Evolutionary conservation across 163 green algal species (phyloP), one percentile per base, ranked within the genome.

Genomic region (Chlorella variabilis): DNA sequence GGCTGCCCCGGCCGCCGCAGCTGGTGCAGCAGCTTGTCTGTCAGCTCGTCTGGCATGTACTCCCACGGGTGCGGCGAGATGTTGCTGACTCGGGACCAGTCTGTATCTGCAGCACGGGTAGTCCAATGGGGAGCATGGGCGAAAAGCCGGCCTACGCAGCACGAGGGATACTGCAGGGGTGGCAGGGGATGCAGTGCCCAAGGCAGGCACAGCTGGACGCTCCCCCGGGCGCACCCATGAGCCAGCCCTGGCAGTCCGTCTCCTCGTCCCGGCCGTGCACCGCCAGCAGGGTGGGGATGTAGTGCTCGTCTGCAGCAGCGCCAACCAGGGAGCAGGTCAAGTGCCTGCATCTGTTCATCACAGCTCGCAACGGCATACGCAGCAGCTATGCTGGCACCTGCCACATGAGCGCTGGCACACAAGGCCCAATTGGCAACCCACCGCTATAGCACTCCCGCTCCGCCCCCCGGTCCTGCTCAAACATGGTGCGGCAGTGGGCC

Each of bases 201-300:
- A 11, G 15, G 45, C 45, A 54, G 11, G 45, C 45, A 54, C 15
- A 15, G 45, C 45, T 54, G 45, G 18, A n/a, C 54, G 23, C 54
- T 33, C 6, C 33, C 63, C 18, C 29, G 81, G 69, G 17, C 59
- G 4, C 76, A 73, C 45, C 49, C 39, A 71, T 80, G 59, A 21
- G 25, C 20, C 42, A 33, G 54, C 78, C 78, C 39, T 48, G 34
- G 82, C 85, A 90, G 84, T 90, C 86, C 9, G 86, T 90, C 79
- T 92, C 70, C 36, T 86, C 51, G 25, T 94, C 87, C 25, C 88
- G 58, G 3, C 87, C 84, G 34, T 90, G 86, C 15, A 79, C 78
- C 4, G 92, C 90, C 48, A 96, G 86, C 59, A 96, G 84, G 0
- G 90, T 94, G 29, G 91, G 86, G 58, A 96, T 75, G 86, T 94